These are phyloP conservation scores for Sclerotinia trifoliorum DNA, from an alignment of 2,329 filamentous ascomycete species.

Conservation along the genomic window DNA sequence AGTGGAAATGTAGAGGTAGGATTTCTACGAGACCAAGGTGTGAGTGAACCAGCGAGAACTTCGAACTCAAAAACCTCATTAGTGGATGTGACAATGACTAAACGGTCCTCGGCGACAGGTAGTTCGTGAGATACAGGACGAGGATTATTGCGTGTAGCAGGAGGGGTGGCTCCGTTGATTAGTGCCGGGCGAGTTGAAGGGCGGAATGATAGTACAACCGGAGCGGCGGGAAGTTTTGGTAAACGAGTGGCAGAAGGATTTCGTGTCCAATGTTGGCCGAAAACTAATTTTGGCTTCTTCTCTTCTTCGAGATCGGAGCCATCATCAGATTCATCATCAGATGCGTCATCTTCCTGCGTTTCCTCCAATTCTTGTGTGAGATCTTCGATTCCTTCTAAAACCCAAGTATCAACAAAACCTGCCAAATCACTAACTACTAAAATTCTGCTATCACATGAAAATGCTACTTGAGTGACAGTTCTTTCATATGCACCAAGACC, in stretches of 20 bases:
- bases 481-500: conserved; percentile 74
- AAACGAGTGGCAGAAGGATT: conserved; percentile 70
- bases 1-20: conserved; percentile 70
- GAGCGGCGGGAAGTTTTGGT: conserved; percentile 63
- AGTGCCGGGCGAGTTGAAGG: conserved; percentile 41
- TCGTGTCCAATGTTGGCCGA: conserved; percentile 69
- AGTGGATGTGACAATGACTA: conserved; percentile 61
- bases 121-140: conserved; percentile 48
- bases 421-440: conserved; percentile 78
- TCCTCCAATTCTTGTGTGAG: conserved; percentile 42
- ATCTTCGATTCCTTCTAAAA: conserved; percentile 61
- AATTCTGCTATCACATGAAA: conserved; percentile 77
- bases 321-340: conserved; percentile 42
- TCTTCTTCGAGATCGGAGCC: conserved; percentile 48
- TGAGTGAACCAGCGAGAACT: conserved; percentile 71
- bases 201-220: conserved; percentile 67
- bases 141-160: conserved; percentile 35
- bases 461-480: conserved; percentile 70
- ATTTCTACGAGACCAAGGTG: conserved; percentile 84
- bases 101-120: conserved; percentile 51
- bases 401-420: conserved; percentile 85
- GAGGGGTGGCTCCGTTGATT: conserved; percentile 45
- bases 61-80: conserved; percentile 77
- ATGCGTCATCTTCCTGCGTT: conserved; percentile 41
- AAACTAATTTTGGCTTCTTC: conserved; percentile 48